Evolutionary conservation across 2,329 filamentous ascomycete genomes (phyloP), one percentile per base, ranked within the genome.

Genomic region (Zasmidium cellare): DNA sequence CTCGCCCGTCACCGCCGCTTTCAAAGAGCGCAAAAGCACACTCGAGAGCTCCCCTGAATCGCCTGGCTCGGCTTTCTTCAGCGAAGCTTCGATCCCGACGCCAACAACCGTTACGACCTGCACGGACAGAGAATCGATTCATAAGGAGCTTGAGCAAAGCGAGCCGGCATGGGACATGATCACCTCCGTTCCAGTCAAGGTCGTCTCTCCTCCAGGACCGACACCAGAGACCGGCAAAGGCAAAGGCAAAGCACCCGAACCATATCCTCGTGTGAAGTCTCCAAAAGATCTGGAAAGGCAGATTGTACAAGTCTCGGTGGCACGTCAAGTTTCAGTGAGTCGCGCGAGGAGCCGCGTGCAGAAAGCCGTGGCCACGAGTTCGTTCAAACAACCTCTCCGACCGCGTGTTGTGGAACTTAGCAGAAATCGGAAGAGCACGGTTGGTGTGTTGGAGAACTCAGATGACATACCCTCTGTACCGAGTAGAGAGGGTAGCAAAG

Each of bases 361-460:
- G 57, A 55, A 59, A 46, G 66, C 67, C 19, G 60, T 62, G 31
- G 61, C 53, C 48, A 64, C 58, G 28, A 53, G 53, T 44, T 52
- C 50, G 16, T 65, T 58, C 18, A 71, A 67, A 50, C 68, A 68
- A 52, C 69, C 70, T 12, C 35, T 72, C 14, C 49, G 63, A 22
- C 71, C 71, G 19, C 57, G 66, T 25, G 65, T 74, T 2, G 70
- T 74, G 47, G 67, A 72, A 45, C 50, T 74, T 57, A 58, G 51
- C 9, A 65, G 62, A 56, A 67, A 69, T 46, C 60, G 71, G 41
- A 72, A 71, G 64, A 72, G 70, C 52, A 69, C 67, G 25, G 59
- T 69, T 23, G 69, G 68, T 2, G 55, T 71, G 47, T 62, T 70
- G 51, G 69, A 69, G 46, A 57, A 61, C 18, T 63, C 59, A 14